Evolutionary conservation across 108 stramenopile genomes (phyloP), one percentile per base, ranked within the genome.

Genomic region (Skeletonema marinoi): DNA sequence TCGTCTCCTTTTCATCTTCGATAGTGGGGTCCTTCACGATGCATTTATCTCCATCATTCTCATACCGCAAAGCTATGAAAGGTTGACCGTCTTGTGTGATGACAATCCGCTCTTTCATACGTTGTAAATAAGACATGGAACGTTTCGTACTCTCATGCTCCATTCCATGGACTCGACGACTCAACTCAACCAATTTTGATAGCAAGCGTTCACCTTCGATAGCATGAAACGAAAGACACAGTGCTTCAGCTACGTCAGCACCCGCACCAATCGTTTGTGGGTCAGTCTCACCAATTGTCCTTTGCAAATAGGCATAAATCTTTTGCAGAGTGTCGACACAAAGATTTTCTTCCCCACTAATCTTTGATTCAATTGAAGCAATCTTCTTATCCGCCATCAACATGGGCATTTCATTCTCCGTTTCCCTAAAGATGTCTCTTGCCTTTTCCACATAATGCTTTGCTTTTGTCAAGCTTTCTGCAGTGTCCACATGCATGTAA

Each of bases 31-130:
- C 68, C n/a, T 41, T 54, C 7, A 70, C 14, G 32, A 21, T 32
- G 6, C 3, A 36, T 7, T 5, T 11, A 56, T 56, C 54, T 56
- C 33, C 54, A 17, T 36, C 35, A 70, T 58, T 32, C n/a, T 70
- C 68, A 35, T 70, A 70, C 31, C 68, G 68, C 19, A 70, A 3
- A 4, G 68, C 68, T 46, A 33, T 42, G 48, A 44, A 68, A 1
- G 41, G 41, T 42, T 44, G 7, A 4, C 42, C 19, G 3, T 68
- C 41, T 9, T 30, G 19, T 31, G 46, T 68, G 32, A 44, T 25
- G 32, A 46, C 29, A 12, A 68, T 21, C 13, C 66, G 42, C 30
- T 21, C 21, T 10, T 68, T 68, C 31, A 44, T 30, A 1, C 48
- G 32, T 44, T 44, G 29, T n/a, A 68, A 14, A 17, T 32, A 46